Percentiles rank a stretch among this genome's conserved stretches.
phyloP scores from a whole-genome alignment of 306 rosid genomes.

The Cajanus cajan region DNA sequence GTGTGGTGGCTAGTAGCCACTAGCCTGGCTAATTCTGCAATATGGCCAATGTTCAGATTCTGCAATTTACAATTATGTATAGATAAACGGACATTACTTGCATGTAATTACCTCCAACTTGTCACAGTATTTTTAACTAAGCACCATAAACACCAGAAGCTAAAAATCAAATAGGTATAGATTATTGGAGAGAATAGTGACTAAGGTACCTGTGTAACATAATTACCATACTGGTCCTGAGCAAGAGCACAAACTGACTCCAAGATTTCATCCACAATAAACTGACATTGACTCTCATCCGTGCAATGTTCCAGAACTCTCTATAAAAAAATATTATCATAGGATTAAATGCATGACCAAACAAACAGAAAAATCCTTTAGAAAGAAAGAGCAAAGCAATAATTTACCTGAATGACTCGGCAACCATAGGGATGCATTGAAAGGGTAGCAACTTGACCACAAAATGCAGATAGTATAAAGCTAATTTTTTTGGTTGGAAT shows the following conservation, averaged over 20 bases:
- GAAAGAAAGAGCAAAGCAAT: background rate
- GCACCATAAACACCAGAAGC: background rate
- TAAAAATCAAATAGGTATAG: background rate
- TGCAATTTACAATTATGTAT: background rate
- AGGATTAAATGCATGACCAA: background rate
- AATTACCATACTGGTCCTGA: slow-evolving; percentile 54
- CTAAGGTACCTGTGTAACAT: slow-evolving; percentile 51
- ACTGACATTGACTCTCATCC: slow-evolving; percentile 45
- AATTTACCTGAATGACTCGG: slow-evolving; percentile 52
- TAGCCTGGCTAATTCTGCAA: background rate
- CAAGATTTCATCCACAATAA: slow-evolving; percentile 54
- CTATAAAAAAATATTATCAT: slow-evolving; percentile 30
- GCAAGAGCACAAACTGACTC: slow-evolving; percentile 51
- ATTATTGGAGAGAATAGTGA: background rate
- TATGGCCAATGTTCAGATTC: background rate
- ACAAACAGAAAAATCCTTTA: background rate
- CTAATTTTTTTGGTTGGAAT: slow-evolving; percentile 43
- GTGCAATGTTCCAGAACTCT: slow-evolving; percentile 57
- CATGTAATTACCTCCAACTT: background rate
- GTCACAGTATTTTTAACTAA: background rate
- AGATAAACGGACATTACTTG: background rate
- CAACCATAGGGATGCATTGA: slow-evolving; percentile 58
- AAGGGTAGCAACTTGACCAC: slow-evolving; percentile 41
- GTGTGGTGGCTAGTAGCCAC: background rate
- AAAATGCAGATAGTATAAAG: slow-evolving; percentile 51